Conservation (phyloP, 495 filamentous ascomycete genomes). For the Penicillium canescens region DNA sequence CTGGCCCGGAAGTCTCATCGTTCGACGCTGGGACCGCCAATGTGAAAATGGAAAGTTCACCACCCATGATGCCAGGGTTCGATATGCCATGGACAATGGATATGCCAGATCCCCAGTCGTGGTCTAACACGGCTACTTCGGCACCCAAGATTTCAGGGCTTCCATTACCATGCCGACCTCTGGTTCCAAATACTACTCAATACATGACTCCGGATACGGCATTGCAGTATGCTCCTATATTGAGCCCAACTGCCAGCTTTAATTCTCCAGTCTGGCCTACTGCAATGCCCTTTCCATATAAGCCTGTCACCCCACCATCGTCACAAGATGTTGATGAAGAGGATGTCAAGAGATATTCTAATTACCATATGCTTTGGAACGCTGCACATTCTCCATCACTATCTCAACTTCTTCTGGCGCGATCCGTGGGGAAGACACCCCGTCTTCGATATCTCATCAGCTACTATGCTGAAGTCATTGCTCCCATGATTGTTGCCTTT, state of each 20-base stretch:
- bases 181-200: slow-evolving; percentile 13
- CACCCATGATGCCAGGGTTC: slow-evolving; percentile 10
- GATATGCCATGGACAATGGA: slow-evolving; percentile 30
- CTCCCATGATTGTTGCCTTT: slow-evolving; percentile 86
- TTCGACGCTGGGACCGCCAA: neutral
- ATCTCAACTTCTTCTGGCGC: slow-evolving; percentile 44
- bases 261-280: slow-evolving; percentile 18
- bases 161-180: slow-evolving; percentile 23
- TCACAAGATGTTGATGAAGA: slow-evolving; percentile 27
- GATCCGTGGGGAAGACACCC: slow-evolving; percentile 52
- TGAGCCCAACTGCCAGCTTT: slow-evolving; percentile 17
- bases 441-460: slow-evolving; percentile 60
- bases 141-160: slow-evolving; percentile 26
- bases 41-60: slow-evolving; percentile 3
- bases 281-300: slow-evolving; percentile 5
- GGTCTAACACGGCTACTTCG: slow-evolving; percentile 17
- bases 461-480: slow-evolving; percentile 82
- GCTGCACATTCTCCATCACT: slow-evolving; percentile 39
- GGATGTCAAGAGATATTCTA: slow-evolving; percentile 11
- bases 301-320: slow-evolving; percentile 8
- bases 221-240: slow-evolving; percentile 16
- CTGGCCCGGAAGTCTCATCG: neutral
- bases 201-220: slow-evolving; percentile 15
- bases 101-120: slow-evolving; percentile 30
- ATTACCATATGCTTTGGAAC: slow-evolving; percentile 20